Conservation (phyloP, 2,329 filamentous ascomycete species). For the Pseudopithomyces chartarum region DNA sequence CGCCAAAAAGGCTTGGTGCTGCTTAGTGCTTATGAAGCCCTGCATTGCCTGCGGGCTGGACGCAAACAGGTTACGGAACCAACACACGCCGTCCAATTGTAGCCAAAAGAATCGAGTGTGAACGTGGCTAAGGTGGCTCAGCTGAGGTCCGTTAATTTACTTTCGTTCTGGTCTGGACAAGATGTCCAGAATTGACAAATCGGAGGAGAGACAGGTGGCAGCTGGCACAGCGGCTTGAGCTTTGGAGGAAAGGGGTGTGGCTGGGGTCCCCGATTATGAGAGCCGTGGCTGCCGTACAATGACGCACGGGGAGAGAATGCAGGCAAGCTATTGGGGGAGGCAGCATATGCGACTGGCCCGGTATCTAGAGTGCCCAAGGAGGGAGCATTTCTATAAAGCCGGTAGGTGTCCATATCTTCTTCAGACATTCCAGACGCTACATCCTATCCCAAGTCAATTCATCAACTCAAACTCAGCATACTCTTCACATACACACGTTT, state of each 20-base stretch:
- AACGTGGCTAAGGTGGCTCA: constrained; percentile 2
- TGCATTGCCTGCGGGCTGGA: constrained; percentile 4
- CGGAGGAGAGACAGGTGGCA: not conserved
- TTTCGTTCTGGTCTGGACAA: not conserved
- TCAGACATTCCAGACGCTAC: not conserved
- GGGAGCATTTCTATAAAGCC: not conserved
- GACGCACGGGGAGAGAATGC: not conserved
- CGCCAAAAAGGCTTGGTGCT: constrained; percentile 32
- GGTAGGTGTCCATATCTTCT: not conserved
- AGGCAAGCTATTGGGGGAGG: not conserved
- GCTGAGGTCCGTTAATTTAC: not conserved
- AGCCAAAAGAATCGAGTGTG: not conserved
- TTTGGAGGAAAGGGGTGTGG: not conserved
- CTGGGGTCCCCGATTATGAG: not conserved
- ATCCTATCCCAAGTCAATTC: not conserved
- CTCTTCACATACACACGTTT: not conserved
- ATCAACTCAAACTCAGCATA: not conserved
- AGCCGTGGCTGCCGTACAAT: not conserved
- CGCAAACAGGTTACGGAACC: constrained; percentile 12
- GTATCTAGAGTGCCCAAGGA: not conserved
- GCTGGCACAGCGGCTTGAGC: not conserved
- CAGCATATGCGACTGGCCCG: not conserved
- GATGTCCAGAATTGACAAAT: not conserved
- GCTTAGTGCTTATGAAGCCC: constrained; percentile 20
- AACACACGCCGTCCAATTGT: not conserved